Conservation (phyloP, 306 rosid species). For the Rosa persica region DNA sequence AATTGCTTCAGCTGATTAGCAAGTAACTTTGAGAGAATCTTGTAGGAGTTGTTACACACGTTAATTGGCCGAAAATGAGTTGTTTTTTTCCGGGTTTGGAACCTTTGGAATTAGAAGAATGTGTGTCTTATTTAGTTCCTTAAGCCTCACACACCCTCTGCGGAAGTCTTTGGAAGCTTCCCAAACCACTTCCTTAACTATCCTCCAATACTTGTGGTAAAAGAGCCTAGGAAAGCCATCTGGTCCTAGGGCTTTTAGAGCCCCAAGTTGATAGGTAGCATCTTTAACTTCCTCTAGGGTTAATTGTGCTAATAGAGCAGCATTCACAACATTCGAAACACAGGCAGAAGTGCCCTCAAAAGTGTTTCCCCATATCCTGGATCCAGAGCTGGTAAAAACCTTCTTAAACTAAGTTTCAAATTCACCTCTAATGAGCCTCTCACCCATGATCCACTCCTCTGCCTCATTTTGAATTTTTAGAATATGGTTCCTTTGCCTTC, state of each 20-base stretch:
- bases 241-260: not conserved
- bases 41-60: too few relatives aligned
- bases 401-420: too few relatives aligned
- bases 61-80: not conserved
- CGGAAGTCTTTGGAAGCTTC: not conserved
- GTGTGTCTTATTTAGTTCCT: not conserved
- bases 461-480: too few relatives aligned
- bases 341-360: too few relatives aligned
- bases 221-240: not conserved
- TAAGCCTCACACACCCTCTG: fast-evolving
- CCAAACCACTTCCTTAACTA: not conserved
- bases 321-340: too few relatives aligned
- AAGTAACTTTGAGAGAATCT: not conserved
- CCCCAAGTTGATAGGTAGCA: not conserved
- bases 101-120: not conserved
- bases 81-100: not conserved
- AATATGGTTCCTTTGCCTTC: not conserved
- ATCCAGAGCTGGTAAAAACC: too few relatives aligned
- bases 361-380: too few relatives aligned
- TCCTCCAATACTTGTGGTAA: not conserved
- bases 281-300: not conserved
- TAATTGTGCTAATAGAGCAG: too few relatives aligned
- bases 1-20: not conserved
- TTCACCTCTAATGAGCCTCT: too few relatives aligned
- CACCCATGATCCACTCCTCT: too few relatives aligned